A percentile compares a stretch with the other conserved stretches of the same genome.
Conservation (phyloP, 805 yeast genomes). For the Kluyveromyces aestuarii region DNA sequence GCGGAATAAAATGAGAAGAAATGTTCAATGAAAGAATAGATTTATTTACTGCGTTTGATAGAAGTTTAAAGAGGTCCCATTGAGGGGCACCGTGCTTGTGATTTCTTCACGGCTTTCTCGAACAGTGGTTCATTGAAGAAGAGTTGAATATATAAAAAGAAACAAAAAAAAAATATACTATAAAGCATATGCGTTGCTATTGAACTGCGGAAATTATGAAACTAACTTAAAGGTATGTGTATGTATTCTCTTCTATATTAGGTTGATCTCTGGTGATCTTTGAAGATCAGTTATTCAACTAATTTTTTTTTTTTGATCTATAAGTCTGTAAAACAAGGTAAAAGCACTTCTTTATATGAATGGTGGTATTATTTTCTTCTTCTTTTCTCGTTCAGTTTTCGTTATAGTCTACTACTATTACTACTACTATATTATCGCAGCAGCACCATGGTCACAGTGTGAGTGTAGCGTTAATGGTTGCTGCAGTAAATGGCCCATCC, state of each 20-base stretch:
- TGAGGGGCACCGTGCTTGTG: background rate
- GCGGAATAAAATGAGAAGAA: constrained; percentile 5
- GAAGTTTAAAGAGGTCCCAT: background rate
- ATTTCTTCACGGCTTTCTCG: background rate
- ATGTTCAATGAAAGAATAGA: background rate
- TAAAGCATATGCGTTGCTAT: background rate
- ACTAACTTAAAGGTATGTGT: background rate
- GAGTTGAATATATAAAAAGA: no score
- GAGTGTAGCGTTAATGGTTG: constrained; percentile 30
- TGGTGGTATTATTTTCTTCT: no score
- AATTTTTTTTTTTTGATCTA: no score
- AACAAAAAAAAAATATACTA: no score
- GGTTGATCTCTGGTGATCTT: no score
- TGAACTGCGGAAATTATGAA: background rate
- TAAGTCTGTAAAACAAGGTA: no score
- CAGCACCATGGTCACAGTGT: constrained; percentile 1
- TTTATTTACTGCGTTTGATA: background rate
- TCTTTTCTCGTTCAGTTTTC: no score
- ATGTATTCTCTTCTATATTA: background rate
- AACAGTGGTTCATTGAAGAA: no score
- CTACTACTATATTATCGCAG: background rate
- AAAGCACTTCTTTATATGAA: no score
- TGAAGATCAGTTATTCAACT: no score
- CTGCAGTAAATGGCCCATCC: constrained; percentile 91
- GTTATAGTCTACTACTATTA: background rate